Conservation (phyloP, 2,329 filamentous ascomycete species). For the Colletotrichum cordylinicola region DNA sequence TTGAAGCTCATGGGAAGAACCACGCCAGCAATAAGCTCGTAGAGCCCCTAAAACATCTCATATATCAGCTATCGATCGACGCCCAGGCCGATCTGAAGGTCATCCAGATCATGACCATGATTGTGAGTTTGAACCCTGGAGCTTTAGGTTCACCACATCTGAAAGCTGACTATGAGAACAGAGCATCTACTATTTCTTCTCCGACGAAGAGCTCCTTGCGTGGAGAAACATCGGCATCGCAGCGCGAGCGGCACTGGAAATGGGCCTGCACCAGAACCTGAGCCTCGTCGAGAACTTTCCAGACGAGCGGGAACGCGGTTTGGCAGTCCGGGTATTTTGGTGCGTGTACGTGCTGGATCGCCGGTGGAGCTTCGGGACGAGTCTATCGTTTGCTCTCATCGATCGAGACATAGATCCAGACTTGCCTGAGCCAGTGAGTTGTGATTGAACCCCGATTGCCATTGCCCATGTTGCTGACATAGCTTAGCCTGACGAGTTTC, state of each 20-base stretch:
- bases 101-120: slow-evolving; percentile 35
- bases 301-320: slow-evolving; percentile 31
- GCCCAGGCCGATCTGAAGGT: slow-evolving; percentile 37
- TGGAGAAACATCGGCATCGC: slow-evolving; percentile 55
- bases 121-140: slow-evolving; percentile 24
- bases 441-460: no score
- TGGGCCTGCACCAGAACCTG: slow-evolving; percentile 52
- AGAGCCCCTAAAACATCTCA: slow-evolving; percentile 30
- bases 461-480: background rate
- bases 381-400: slow-evolving; percentile 52
- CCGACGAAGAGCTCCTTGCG: slow-evolving; percentile 53
- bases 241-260: slow-evolving; percentile 49
- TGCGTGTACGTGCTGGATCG: slow-evolving; percentile 58
- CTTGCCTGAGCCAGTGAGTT: slow-evolving; percentile 44
- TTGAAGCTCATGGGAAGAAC: slow-evolving; percentile 36
- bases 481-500: slow-evolving; percentile 32
- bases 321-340: slow-evolving; percentile 51
- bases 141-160: rapidly evolving
- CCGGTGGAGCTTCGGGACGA: slow-evolving; percentile 57
- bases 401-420: slow-evolving; percentile 56
- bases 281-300: slow-evolving; percentile 45
- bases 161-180: background rate
- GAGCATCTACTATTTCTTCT: slow-evolving; percentile 49
- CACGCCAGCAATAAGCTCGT: slow-evolving; percentile 31
- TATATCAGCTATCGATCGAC: slow-evolving; percentile 10